Conservation (phyloP, 352 stramenopile species). For the Pythium utonaiense region DNA sequence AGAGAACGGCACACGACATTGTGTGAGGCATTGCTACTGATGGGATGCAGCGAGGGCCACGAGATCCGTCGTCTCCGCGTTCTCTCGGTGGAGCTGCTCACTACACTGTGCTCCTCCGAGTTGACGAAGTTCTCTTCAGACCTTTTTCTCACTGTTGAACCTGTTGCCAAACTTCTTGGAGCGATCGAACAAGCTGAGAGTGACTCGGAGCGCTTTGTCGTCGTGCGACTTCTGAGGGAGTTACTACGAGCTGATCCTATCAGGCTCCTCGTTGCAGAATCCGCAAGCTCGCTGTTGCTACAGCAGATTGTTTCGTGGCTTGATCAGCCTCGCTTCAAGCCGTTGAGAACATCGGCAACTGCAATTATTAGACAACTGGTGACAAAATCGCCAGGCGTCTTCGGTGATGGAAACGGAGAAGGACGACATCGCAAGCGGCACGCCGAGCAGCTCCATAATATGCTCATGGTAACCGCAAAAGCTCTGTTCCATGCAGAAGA, state of each 20-base stretch:
- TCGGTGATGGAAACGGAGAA: background rate
- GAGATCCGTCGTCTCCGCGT: conserved; percentile 1
- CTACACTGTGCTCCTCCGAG: background rate
- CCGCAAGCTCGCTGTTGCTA: background rate
- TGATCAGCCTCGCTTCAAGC: background rate
- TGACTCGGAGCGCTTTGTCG: background rate
- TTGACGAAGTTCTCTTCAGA: background rate
- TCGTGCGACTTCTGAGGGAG: conserved; percentile 1
- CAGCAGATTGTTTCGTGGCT: conserved; percentile 6
- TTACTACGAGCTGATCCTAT: background rate
- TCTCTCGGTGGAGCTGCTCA: conserved; percentile 8
- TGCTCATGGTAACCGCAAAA: background rate
- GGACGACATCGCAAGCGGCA: background rate
- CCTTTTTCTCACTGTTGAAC: background rate
- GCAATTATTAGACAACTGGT: conserved; percentile 5
- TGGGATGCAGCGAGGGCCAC: background rate
- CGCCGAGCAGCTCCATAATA: background rate
- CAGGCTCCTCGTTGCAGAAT: background rate
- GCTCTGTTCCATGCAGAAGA: background rate
- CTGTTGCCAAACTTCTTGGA: background rate
- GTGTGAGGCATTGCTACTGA: conserved; percentile 6
- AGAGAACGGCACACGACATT: background rate
- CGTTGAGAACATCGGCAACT: background rate
- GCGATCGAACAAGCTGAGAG: conserved; percentile 2
- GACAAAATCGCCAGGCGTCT: background rate